These are phyloP conservation scores for Abelmoschus esculentus DNA, from an alignment of 345 rosid species.

Conservation along the genomic window DNA sequence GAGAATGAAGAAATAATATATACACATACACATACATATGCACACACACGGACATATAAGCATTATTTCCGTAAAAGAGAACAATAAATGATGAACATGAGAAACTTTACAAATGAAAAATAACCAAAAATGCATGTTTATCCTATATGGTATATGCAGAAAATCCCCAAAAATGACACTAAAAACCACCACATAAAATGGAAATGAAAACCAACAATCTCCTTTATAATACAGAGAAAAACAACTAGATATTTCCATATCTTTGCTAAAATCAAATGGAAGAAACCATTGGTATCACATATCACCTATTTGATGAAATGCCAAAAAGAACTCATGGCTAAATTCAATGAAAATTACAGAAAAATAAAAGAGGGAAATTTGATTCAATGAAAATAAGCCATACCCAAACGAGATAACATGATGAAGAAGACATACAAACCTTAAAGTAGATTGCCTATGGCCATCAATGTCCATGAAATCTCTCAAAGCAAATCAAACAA, in stretches of 20 bases:
- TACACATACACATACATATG: neutral
- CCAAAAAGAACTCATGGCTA: neutral
- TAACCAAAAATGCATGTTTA: neutral
- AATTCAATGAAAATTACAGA: neutral
- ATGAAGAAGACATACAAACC: constrained; percentile 25
- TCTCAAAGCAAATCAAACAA: neutral
- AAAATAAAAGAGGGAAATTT: neutral
- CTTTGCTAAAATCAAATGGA: neutral
- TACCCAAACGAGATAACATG: constrained; percentile 26
- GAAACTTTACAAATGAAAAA: neutral
- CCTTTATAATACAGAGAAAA: neutral
- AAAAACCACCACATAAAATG: neutral
- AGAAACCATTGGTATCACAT: neutral
- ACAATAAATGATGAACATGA: neutral
- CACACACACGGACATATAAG: neutral
- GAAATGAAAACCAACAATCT: neutral
- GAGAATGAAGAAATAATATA: neutral
- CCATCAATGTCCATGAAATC: constrained; percentile 19
- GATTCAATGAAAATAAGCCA: neutral
- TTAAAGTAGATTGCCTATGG: constrained; percentile 6
- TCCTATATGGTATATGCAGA: neutral
- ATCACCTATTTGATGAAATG: neutral
- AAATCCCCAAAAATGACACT: neutral
- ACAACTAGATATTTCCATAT: neutral
- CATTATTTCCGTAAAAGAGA: neutral